A percentile compares a stretch with the other conserved stretches of the same genome.
Conservation (phyloP, 495 filamentous ascomycete species). For the Penicillium maclennaniae region DNA sequence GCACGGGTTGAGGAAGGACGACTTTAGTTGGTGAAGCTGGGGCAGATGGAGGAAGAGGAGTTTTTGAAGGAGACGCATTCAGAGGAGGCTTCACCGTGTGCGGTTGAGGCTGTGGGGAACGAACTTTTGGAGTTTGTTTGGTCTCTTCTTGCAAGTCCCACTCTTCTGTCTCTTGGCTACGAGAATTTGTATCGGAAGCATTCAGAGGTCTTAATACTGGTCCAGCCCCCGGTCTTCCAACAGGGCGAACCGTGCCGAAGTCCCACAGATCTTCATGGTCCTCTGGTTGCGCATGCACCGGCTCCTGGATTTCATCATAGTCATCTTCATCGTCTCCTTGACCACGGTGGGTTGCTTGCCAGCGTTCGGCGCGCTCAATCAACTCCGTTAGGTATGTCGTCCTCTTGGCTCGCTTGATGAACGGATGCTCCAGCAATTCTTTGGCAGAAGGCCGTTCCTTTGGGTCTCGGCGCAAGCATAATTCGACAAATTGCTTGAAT, state of each 20-base stretch:
- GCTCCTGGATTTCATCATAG: slow-evolving; percentile 42
- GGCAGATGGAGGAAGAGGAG: slow-evolving; percentile 14
- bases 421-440: slow-evolving; percentile 85
- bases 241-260: slow-evolving; percentile 84
- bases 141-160: slow-evolving; percentile 40
- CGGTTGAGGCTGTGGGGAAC: neutral
- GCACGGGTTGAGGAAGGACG: neutral
- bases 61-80: slow-evolving; percentile 13
- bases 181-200: slow-evolving; percentile 66
- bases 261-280: slow-evolving; percentile 76
- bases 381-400: slow-evolving; percentile 87
- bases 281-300: slow-evolving; percentile 21
- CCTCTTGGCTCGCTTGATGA: slow-evolving; percentile 84
- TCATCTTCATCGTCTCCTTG: slow-evolving; percentile 55
- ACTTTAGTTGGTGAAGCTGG: slow-evolving; percentile 10
- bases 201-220: slow-evolving; percentile 60
- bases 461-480: slow-evolving; percentile 83
- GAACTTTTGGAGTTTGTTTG: slow-evolving; percentile 22
- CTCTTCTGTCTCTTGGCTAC: slow-evolving; percentile 43
- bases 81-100: neutral
- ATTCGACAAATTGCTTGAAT: slow-evolving; percentile 92
- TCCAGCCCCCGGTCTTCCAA: slow-evolving; percentile 46
- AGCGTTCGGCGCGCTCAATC: slow-evolving; percentile 84
- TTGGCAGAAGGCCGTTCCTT: slow-evolving; percentile 80
- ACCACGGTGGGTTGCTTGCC: slow-evolving; percentile 56